Evolutionary conservation across 345 rosid species (phyloP), one percentile per base, ranked within the genome.

Genomic region (Atalantia buxifolia): DNA sequence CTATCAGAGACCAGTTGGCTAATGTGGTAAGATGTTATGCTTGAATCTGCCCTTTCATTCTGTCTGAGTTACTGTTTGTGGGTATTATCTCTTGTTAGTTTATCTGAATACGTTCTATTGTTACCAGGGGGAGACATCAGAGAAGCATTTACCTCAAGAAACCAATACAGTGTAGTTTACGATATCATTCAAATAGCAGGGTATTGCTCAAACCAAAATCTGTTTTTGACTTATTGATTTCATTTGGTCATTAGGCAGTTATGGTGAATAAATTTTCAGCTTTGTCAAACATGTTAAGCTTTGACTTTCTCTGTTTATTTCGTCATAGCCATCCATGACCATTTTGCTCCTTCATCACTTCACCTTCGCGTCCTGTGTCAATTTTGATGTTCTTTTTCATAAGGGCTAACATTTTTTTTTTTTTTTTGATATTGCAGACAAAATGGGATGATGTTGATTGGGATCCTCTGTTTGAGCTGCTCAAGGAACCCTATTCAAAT

Each of bases 1-100:
- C 79, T 77, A 84, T 87, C 57, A 79, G 82, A 82, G 94, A 87
- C 63, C 89, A 89, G 56, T 71, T 89, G 73, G 77, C 87, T 66
- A 84, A 84, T 38, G 22, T 21, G 76, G 91, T 85, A 65, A 75
- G 89, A 82, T 60, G 25, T 35, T 70, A 25, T 63, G 28, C 36
- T 79, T 76, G 73, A 71, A 71, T 40, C 67, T 74, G 19, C 33
- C 59, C 24, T 67, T 31, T 10, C 30, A 6, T 62, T 30, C 38
- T 12, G 9, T 36, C 19, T 14, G 24, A 30, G 62, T 30, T 64
- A 27, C 19, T 69, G 13, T 75, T 14, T 79, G 72, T 42, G 24
- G 53, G 24, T 35, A 30, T 30, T 28, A 66, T 57, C 2, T 42
- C 38, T 79, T 40, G 36, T 69, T 66, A 12, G 16, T 74, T 59